phyloP scores from a whole-genome alignment of 177 flowering plant species.

The Tripterygium wilfordii region DNA sequence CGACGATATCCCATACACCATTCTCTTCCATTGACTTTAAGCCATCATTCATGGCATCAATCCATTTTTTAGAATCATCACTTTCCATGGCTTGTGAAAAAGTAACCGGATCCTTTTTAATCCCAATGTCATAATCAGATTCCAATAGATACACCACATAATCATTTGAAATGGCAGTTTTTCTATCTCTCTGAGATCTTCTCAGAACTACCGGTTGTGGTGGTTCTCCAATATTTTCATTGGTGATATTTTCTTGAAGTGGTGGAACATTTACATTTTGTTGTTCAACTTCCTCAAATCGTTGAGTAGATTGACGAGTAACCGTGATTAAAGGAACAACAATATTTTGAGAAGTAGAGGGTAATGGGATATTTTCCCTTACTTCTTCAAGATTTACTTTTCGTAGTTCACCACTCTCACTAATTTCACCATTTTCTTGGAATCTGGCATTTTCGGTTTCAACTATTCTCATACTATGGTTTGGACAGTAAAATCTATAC shows the following conservation, averaged over 20 bases:
- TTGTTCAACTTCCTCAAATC: neutral
- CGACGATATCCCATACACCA: conserved; percentile 1
- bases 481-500: neutral
- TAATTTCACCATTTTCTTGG: neutral
- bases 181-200: neutral
- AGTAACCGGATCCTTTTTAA: neutral
- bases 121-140: neutral
- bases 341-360: neutral
- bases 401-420: conserved; percentile 2
- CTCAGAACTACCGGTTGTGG: neutral
- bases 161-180: neutral
- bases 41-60: neutral
- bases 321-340: neutral
- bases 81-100: conserved; percentile 2
- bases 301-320: neutral
- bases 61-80: neutral
- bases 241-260: neutral
- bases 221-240: neutral
- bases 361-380: neutral
- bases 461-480: neutral
- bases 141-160: neutral
- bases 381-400: neutral
- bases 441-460: neutral
- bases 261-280: neutral
- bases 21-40: too few species aligned